Evolutionary conservation across 2,329 filamentous ascomycete genomes (phyloP), one percentile per base, ranked within the genome.

Genomic region (Venturia asperata): DNA sequence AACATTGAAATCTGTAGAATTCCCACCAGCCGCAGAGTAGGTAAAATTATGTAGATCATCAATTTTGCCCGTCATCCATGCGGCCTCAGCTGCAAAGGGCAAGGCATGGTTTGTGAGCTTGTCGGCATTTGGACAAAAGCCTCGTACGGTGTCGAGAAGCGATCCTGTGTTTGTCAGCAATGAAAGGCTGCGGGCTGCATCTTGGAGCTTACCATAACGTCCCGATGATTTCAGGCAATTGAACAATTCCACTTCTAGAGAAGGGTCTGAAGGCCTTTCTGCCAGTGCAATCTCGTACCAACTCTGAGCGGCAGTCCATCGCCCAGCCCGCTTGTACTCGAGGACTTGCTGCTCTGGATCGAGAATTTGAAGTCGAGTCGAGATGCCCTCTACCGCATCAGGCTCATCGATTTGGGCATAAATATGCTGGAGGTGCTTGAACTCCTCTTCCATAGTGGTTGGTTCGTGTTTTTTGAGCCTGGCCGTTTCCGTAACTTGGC

Each of bases 391-490:
- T 42, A 99, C 87, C 1, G 93, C 92, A 75, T 99, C 94, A 0
- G 94, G 95, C 71, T 99, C 94, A 72, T 99, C 94, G 67, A 99
- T 97, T 70, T 97, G 90, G 0, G 91, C 91, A 75, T 99, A 99
- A 21, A 99, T 96, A 64, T 93, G 87, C 72, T 97, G 93, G 30
- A 99, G 79, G 67, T 87, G 85, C 69, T 91, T 85, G 67, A 95
- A 84, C 4, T 94, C 81, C 30, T 85, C 81, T 64, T 88, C 81
- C 58, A 81, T 73, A 61, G 80, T 81, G n/a, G 83, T 78, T 15
- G 73, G 68, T 27, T 85, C 82, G 1, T 81, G 79, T 1, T 78
- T 75, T 0, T 80, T 79, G 34, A 78, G 75, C 30, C 30, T 58
- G 34, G 70, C 72, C 66, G 75, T 77, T n/a, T 73, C 71, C 62